Base-by-base conservation (phyloP, 1,284 basidiomycete species). In the Marasmius tenuissimus region DNA sequence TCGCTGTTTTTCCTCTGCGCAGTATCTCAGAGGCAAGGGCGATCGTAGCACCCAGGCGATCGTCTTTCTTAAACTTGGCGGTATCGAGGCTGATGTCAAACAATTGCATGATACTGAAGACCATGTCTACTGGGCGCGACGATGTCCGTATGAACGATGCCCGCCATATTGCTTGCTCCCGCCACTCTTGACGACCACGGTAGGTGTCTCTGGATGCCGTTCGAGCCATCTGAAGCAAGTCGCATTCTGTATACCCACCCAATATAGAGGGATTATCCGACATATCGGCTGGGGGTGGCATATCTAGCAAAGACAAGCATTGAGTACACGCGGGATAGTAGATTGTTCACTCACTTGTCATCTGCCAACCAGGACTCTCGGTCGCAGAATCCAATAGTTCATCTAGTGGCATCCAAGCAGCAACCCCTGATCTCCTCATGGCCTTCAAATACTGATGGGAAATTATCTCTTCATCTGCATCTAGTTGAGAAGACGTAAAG, bases 111-210 rank as follows among this genome's bases (percentile, higher is more conserved):
- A 57, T 57, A 10, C 55, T 57, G 55, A 57, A 57, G 18, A 57
- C 38, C 55, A 57, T 57, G 39, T 57, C 55, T 11, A 57, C 55
- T 27, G 55, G 55, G 20, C 55, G 55, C 20, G 55, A 57, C 11
- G 55, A 57, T 42, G 55, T 57, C 5, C 55, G 38, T 20, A 57
- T 57, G 37, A 57, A 33, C 11, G 55, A 39, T 39, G 38, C 40
- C 39, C 55, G 55, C 55, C 55, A 57, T 40, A 57, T 57, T 39
- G 55, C 55, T 12, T 57, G 53, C 12, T 38, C 50, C 18, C 50
- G 50, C 50, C 50, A 45, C 22, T 40, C 55, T 14, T 57, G 10
- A 10, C 40, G 37, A 42, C 27, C 55, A 6, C 7, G 7, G 16
- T 51, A 51, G 1, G 18, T 3, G 16, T 6, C 20, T 22, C 8